Evolutionary conservation across 805 yeast species (phyloP), one percentile per base, ranked within the genome.

Genomic region (Torulaspora quercuum): DNA sequence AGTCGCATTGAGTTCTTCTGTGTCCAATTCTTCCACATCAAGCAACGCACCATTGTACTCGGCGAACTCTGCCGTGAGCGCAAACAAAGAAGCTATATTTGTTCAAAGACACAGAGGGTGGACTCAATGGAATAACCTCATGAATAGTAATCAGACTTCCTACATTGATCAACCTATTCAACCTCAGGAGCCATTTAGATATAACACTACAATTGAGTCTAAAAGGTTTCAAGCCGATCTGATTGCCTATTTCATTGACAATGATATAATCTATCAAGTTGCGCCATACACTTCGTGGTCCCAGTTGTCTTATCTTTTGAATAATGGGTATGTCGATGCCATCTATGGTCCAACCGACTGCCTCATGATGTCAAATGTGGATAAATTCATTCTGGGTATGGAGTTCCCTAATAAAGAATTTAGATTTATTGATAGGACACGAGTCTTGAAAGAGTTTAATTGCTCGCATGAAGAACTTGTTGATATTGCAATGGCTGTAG

Each of bases 341-440:
- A 76, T 89, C 23, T 84, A 78, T 60, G 95, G 95, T 1, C 80
- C 95, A 6, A 80, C 88, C 1, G 97, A 92, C 50, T 70, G 79
- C 24, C 64, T 89, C 28, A 65, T 90, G 55, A 59, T 76, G 29
- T 63, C 62, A 4, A 72, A 74, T 15, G 70, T 82, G 17, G 92
- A 85, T 39, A 81, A 76, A 46, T 77, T 88, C 41, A 80, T 90
- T 38, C 60, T 80, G 33, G 75, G 82, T 12, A 72, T 88, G 69
- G 94, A 84, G 42, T 72, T 78, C 44, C 76, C 71, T 36, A 67
- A 71, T 22, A 73, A 73, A 45, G 83, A 76, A 44, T 83, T 87
- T 55, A 71, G 81, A 49, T 83, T 71, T 54, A 66, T 88, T 28
- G 84, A 79, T 45, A 77, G 73, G 48, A 42, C 58, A 8, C 68